These are phyloP conservation scores for Cymbidium sinense DNA, from an alignment of 106 monocot species.

Conservation along the genomic window DNA sequence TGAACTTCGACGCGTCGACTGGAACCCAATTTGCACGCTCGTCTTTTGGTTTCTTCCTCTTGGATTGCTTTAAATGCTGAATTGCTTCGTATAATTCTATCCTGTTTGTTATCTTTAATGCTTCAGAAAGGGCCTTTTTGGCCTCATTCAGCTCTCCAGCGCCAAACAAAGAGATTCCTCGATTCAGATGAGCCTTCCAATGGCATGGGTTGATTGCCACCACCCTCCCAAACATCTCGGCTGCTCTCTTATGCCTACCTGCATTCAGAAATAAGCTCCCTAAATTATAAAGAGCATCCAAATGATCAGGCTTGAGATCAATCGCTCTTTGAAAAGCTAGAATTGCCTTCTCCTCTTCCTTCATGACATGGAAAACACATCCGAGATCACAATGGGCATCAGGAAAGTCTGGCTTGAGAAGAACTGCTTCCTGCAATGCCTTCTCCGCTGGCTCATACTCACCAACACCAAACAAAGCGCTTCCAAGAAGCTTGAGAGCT, in stretches of 20 bases:
- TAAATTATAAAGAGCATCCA: conserved; percentile 26
- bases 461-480: conserved; percentile 25
- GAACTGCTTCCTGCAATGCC: conserved; percentile 25
- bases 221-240: conserved; percentile 31
- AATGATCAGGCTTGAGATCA: conserved; percentile 22
- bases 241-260: conserved; percentile 18
- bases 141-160: conserved; percentile 26
- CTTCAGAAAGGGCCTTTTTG: conserved; percentile 13
- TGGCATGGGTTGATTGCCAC: conserved; percentile 20
- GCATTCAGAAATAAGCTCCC: conserved; percentile 22
- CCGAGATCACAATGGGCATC: conserved; percentile 43
- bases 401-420: conserved; percentile 18
- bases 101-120: conserved; percentile 21
- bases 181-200: conserved; percentile 33
- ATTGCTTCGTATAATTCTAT: conserved; percentile 28
- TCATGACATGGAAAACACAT: conserved; percentile 23
- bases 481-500: conserved; percentile 33
- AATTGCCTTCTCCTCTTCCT: conserved; percentile 21
- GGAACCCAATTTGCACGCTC: conserved; percentile 4
- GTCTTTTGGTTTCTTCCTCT: background rate
- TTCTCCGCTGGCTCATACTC: conserved; percentile 18
- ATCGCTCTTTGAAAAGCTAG: conserved; percentile 24
- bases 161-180: conserved; percentile 14
- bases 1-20: conserved; percentile 19
- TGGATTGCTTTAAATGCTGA: conserved; percentile 13